Evolutionary conservation across 305 asterid species (phyloP), one percentile per base, ranked within the genome.

Genomic region (Euphrasia arctica): DNA sequence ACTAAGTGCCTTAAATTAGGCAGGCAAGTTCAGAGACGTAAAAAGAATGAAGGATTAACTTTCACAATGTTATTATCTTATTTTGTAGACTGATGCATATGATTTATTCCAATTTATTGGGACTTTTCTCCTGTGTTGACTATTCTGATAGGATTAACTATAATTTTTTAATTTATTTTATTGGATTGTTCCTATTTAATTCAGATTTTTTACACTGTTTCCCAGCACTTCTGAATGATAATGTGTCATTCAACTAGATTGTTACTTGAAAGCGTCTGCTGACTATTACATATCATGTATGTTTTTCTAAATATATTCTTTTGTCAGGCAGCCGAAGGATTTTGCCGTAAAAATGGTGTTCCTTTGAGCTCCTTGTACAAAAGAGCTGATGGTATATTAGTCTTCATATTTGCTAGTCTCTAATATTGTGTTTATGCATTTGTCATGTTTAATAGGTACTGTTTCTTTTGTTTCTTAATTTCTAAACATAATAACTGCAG

Each of bases 261-360:
- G 27, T 60, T 34, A 60, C 61, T 52, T 67, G 31, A 32, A 15
- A 64, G 52, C 28, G 54, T 34, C 49, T 27, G 42, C 18, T 34
- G 14, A 49, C 22, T 68, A n/a, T 68, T 41, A 22, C 34, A 54
- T 62, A 43, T 51, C 55, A 34, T 63, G 2, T 49, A 47, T 51
- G 68, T 58, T 63, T 25, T 59, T 34, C 72, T 78, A 54, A 71
- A 54, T 65, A 39, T 59, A 25, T 71, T 73, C 58, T 65, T 67
- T 70, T 71, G 48, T 71, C 80, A 89, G 97, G 98, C 98, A 65
- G 97, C 98, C 72, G 95, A 92, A 82, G 97, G 98, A 70, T 92
- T 92, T 75, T 89, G 98, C 77, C 93, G 95, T 78, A 81, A 64
- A 78, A 85, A 87, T 69, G 84, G 83, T 66, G 91, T 85, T 64